Base-by-base conservation (phyloP, 2,329 filamentous ascomycete genomes). In the Nothophaeocryptopus gaeumannii region DNA sequence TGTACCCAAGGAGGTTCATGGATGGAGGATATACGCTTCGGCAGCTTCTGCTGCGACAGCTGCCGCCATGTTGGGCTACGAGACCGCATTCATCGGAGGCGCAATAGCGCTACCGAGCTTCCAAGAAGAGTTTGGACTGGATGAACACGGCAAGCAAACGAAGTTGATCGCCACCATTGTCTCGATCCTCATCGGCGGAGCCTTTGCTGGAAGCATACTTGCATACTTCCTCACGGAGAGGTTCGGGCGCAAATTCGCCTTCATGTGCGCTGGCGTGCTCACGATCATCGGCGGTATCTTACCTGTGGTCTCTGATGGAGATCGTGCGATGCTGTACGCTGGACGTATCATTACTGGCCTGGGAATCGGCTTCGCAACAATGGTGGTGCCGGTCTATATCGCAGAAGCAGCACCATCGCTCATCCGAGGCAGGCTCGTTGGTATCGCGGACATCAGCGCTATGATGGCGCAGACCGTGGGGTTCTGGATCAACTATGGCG, bases 401-500 rank as follows among this genome's bases (percentile, higher is more conserved):
- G 20, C 39, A 16, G 39, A 42, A 31, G 33, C 31, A 15, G 39
- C 39, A n/a, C 39, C 39, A 15, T n/a, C 14, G 4, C 33, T 31
- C 1, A 31, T 42, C 12, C 39, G 39, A 15, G 39, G 39, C 13
- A 32, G 29, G 5, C 31, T 42, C 29, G 39, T 42, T 16, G 31
- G 39, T 31, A 42, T 31, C 4, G 31, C 31, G 15, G 33, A 42
- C 5, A 13, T 42, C n/a, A 32, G 39, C 39, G 33, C 33, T 11
- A 42, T 42, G 8, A 31, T 42, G 2, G 39, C 39, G 4, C 9
- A 32, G 13, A 42, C 33, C 29, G 33, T 42, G 31, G 39, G 29
- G 12, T 42, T 42, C 13, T 42, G 39, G 39, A 31, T 42, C 26
- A 42, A 42, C 15, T 42, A 42, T 5, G 39, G 39, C 31, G 39